Evolutionary conservation across 2,329 filamentous ascomycete species (phyloP).

Genomic region (Talaromyces sp.): DNA sequence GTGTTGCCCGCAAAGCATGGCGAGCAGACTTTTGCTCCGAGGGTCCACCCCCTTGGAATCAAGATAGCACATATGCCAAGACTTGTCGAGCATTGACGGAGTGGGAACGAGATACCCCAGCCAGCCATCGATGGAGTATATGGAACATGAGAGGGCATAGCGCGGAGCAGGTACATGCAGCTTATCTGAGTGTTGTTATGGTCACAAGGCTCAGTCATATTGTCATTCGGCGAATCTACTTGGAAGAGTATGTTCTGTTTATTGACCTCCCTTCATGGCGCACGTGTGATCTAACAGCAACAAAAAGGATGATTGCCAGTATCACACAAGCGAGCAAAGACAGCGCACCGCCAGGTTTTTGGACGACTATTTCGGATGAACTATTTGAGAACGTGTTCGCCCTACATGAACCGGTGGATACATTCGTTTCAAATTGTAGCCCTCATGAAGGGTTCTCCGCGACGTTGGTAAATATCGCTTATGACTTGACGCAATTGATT

Average conservation of each 20-base stretch:
- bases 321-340: neutral
- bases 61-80: neutral
- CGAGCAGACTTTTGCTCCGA: neutral
- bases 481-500: neutral
- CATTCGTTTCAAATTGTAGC: neutral
- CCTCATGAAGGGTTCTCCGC: neutral
- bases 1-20: neutral
- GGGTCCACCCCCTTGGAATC: neutral
- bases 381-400: neutral
- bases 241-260: neutral
- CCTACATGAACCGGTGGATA: neutral
- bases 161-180: conserved; percentile 6
- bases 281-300: neutral
- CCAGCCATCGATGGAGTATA: conserved; percentile 2
- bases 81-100: neutral
- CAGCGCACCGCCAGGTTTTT: neutral
- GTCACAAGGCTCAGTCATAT: neutral
- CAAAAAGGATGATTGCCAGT: neutral
- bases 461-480: neutral
- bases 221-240: neutral
- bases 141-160: conserved; percentile 10
- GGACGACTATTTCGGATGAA: neutral
- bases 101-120: conserved; percentile 2
- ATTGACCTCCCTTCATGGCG: too few species aligned
- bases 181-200: conserved; percentile 9